phyloP scores from a whole-genome alignment of 352 stramenopile genomes.

The Elongisporangium undulatum region DNA sequence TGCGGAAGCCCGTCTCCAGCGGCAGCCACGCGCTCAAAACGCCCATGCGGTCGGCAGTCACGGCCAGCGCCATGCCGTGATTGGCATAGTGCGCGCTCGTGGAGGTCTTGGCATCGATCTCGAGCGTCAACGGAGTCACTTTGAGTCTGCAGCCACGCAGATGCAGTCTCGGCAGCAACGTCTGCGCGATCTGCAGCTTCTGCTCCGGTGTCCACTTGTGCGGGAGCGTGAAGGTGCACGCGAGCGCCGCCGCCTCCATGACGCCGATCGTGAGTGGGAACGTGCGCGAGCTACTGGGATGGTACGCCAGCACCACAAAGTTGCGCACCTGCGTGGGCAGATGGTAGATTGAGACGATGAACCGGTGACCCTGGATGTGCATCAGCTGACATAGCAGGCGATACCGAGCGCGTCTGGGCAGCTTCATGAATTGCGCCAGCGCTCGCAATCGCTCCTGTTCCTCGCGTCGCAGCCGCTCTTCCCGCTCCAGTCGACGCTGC shows the following conservation, averaged over 20 bases:
- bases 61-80: slow-evolving; percentile 32
- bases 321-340: slow-evolving; percentile 51
- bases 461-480: slow-evolving; percentile 41
- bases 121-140: not conserved
- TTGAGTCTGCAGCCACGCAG: slow-evolving; percentile 15
- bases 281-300: slow-evolving; percentile 31
- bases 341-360: slow-evolving; percentile 63
- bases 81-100: slow-evolving; percentile 4
- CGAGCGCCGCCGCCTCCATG: slow-evolving; percentile 32
- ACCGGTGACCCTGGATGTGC: slow-evolving; percentile 27
- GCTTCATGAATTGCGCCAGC: slow-evolving; percentile 34
- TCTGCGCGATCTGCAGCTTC: slow-evolving; percentile 33
- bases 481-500: slow-evolving; percentile 38
- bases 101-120: not conserved
- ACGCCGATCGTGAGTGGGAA: slow-evolving; percentile 37
- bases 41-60: slow-evolving; percentile 26
- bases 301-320: slow-evolving; percentile 46
- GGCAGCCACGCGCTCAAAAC: slow-evolving; percentile 16
- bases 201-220: slow-evolving; percentile 43
- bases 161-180: slow-evolving; percentile 27
- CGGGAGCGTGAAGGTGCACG: slow-evolving; percentile 27
- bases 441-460: slow-evolving; percentile 43
- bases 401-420: slow-evolving; percentile 40
- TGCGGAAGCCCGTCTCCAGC: slow-evolving; percentile 10
- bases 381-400: slow-evolving; percentile 31